phyloP scores from a whole-genome alignment of 371 early-diverging fungal genomes.

The Dichotomocladium elegans region DNA sequence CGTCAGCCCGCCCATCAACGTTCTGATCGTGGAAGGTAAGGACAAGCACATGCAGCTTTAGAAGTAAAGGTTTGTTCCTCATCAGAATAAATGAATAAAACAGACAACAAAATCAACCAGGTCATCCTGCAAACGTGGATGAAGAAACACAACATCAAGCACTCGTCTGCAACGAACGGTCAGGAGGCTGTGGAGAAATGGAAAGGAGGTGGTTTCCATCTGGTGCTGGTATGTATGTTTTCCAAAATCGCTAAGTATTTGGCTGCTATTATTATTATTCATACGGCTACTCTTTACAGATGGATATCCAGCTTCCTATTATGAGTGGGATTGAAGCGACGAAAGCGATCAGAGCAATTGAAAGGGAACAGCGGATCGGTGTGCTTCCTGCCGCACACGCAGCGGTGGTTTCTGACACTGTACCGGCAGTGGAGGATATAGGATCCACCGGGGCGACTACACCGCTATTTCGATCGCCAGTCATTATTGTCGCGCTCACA shows the following conservation, averaged over 20 bases:
- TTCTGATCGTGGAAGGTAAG: slow-evolving; percentile 78
- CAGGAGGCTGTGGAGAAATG: slow-evolving; percentile 74
- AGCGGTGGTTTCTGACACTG: not conserved
- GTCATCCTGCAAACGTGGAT: slow-evolving; percentile 70
- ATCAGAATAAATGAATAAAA: not conserved
- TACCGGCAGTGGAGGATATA: not conserved
- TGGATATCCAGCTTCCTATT: slow-evolving; percentile 82
- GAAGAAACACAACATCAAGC: slow-evolving; percentile 68
- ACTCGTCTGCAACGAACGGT: slow-evolving; percentile 72
- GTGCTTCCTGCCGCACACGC: slow-evolving; percentile 31
- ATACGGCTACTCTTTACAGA: slow-evolving; percentile 35
- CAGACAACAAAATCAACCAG: slow-evolving; percentile 78
- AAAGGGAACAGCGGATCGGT: slow-evolving; percentile 60
- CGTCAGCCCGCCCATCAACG: slow-evolving; percentile 66
- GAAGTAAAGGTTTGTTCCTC: slow-evolving; percentile 5
- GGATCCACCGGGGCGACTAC: not conserved
- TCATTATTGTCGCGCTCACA: slow-evolving; percentile 87
- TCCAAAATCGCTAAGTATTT: too few relatives aligned
- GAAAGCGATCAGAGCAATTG: slow-evolving; percentile 64
- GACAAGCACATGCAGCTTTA: not conserved
- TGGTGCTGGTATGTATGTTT: slow-evolving; percentile 57
- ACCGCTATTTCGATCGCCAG: slow-evolving; percentile 64
- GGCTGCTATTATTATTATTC: too few relatives aligned
- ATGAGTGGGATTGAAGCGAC: slow-evolving; percentile 83
- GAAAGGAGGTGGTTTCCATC: slow-evolving; percentile 65